Evolutionary conservation across 192 early-diverging fungal species (phyloP).

Genomic region (Linnemannia hyalina): DNA sequence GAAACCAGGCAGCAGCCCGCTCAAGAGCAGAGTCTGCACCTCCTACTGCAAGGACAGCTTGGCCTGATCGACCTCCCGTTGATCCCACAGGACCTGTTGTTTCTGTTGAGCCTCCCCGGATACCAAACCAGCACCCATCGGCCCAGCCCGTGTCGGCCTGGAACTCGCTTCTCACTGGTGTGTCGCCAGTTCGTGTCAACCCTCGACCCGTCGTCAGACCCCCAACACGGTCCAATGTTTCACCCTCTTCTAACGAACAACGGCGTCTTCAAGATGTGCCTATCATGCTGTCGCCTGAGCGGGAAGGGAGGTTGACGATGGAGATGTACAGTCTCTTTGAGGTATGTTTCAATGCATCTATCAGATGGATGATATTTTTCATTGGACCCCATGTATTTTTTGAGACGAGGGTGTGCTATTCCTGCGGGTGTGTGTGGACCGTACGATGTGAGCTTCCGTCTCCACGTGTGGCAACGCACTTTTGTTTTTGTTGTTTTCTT

Average conservation of each 20-base stretch:
- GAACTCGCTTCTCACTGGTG: constrained; percentile 26
- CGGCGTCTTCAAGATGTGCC: constrained; percentile 34
- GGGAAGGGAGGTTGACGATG: constrained; percentile 64
- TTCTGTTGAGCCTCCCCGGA: neutral
- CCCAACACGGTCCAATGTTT: neutral
- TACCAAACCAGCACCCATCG: neutral
- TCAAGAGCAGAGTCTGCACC: constrained; percentile 34
- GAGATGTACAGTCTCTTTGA: constrained; percentile 73
- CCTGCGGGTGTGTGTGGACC: neutral
- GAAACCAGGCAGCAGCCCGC: neutral
- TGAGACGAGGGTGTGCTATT: neutral
- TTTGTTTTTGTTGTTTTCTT: constrained; percentile 1
- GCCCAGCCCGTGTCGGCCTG: constrained; percentile 21
- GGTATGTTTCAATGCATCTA: constrained; percentile 20
- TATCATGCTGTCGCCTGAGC: constrained; percentile 34
- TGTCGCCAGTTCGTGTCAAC: constrained; percentile 33
- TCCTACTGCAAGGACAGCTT: constrained; percentile 9
- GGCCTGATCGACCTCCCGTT: neutral
- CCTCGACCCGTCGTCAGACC: constrained; percentile 12
- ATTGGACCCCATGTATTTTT: neutral
- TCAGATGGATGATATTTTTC: neutral
- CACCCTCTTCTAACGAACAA: constrained; percentile 14
- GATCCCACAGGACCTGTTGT: neutral
- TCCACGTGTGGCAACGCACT: constrained; percentile 1
- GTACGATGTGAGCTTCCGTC: neutral